Evolutionary conservation across 2,329 filamentous ascomycete species (phyloP).

Genomic region (Neofusicoccum kwambonambiense): DNA sequence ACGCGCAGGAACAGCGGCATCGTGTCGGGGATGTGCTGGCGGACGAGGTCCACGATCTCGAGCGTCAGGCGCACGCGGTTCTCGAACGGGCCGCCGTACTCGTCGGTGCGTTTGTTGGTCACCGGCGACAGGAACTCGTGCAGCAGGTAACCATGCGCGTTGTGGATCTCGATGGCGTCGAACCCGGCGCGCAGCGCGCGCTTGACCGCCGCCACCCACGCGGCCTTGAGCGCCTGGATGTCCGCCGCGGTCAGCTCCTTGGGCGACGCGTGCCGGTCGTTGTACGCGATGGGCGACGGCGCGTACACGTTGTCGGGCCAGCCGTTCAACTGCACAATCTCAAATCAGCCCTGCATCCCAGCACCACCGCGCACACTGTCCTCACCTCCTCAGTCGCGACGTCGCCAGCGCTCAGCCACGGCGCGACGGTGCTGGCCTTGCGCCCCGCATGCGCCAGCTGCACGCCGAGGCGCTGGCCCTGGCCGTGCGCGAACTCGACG

Average conservation of each 20-base stretch:
- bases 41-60: constrained; percentile 64
- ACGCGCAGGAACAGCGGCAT: constrained; percentile 75
- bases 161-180: constrained; percentile 78
- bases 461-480: constrained; percentile 73
- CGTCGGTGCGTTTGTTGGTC: constrained; percentile 66
- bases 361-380: no score
- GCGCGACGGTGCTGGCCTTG: constrained; percentile 59
- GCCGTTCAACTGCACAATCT: constrained; percentile 43
- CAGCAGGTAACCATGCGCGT: constrained; percentile 76
- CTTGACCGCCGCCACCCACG: constrained; percentile 63
- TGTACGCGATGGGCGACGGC: constrained; percentile 62
- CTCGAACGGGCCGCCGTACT: constrained; percentile 68
- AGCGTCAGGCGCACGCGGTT: constrained; percentile 68
- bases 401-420: constrained; percentile 60
- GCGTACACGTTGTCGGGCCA: constrained; percentile 56
- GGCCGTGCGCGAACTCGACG: constrained; percentile 76
- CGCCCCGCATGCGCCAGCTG: constrained; percentile 79
- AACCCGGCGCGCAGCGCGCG: constrained; percentile 59
- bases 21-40: constrained; percentile 60
- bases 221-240: constrained; percentile 63
- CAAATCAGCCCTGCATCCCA: no score
- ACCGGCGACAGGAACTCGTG: constrained; percentile 67
- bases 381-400: constrained; percentile 52
- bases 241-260: constrained; percentile 67
- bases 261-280: constrained; percentile 59